These are phyloP conservation scores for Fusarium sp. DNA, from an alignment of 2,329 filamentous ascomycete species.

Conservation along the genomic window DNA sequence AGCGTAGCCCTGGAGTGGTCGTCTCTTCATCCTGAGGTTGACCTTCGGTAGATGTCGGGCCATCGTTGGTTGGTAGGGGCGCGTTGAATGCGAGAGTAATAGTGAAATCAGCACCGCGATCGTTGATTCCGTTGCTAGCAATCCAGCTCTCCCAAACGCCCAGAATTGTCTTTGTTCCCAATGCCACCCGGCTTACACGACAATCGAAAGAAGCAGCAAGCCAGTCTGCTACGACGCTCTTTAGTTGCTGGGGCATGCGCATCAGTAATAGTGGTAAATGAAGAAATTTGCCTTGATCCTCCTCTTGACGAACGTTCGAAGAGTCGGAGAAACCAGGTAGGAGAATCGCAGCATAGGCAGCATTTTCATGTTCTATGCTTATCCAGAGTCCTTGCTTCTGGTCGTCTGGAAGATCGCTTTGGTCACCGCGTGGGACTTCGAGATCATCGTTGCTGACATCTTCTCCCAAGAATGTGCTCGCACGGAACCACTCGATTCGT, in stretches of 20 bases:
- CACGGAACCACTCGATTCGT: conserved; percentile 61
- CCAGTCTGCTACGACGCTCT: conserved; percentile 64
- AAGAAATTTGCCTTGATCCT: conserved; percentile 55
- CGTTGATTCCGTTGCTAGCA: conserved; percentile 53
- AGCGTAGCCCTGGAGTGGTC: conserved; percentile 52
- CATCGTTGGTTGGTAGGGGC: conserved; percentile 47
- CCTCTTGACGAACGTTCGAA: neutral
- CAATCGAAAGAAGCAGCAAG: conserved; percentile 68
- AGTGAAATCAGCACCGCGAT: conserved; percentile 60
- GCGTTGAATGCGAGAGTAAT: conserved; percentile 66
- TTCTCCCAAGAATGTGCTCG: conserved; percentile 52
- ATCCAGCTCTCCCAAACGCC: conserved; percentile 67
- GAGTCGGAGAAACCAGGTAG: conserved; percentile 56
- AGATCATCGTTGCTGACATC: conserved; percentile 37
- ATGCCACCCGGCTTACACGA: conserved; percentile 63
- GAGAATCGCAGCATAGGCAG: conserved; percentile 64
- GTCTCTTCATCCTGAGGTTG: conserved; percentile 31
- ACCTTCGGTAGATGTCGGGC: conserved; percentile 21
- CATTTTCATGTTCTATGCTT: conserved; percentile 66
- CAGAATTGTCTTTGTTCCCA: conserved; percentile 66
- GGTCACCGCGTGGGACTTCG: conserved; percentile 22
- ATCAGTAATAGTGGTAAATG: conserved; percentile 66
- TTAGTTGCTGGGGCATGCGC: conserved; percentile 68
- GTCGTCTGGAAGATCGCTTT: conserved; percentile 41
- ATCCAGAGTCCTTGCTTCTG: conserved; percentile 58